Evolutionary conservation across 148 eudicot species (phyloP).

Genomic region (Polygonum aviculare): DNA sequence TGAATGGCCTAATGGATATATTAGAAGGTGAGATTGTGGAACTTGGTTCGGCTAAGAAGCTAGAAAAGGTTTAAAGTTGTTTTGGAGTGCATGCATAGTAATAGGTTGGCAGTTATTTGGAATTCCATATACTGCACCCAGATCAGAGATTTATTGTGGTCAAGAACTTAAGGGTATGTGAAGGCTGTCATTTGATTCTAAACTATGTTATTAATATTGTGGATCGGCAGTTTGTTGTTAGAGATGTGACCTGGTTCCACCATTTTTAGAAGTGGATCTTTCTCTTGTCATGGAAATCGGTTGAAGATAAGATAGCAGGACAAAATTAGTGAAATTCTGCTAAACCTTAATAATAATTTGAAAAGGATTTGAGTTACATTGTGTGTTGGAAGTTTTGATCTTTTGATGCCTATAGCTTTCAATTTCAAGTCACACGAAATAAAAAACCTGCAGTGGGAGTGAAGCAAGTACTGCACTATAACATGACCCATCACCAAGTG

Average conservation of each 20-base stretch:
- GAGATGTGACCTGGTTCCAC: conserved; percentile 81
- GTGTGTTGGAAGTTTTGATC: no score
- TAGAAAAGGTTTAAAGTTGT: conserved; percentile 14
- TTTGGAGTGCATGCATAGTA: conserved; percentile 60
- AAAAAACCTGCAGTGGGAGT: no score
- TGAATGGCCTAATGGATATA: conserved; percentile 14
- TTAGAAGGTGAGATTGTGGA: conserved; percentile 35
- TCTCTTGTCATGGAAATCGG: conserved; percentile 78
- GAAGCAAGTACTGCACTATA: no score
- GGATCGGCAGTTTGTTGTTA: conserved; percentile 44
- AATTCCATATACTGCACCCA: conserved; percentile 29
- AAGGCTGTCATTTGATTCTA: conserved; percentile 58
- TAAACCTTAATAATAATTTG: background rate
- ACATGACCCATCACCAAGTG: no score
- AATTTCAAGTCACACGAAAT: no score
- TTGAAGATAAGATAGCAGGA: conserved; percentile 19
- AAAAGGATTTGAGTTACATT: background rate
- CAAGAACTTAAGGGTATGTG: conserved; percentile 74
- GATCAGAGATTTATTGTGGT: conserved; percentile 55
- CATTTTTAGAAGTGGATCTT: conserved; percentile 54
- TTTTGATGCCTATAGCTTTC: no score
- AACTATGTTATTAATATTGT: conserved; percentile 53
- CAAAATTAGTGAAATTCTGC: background rate
- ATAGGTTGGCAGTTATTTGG: conserved; percentile 64
- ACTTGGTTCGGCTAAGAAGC: conserved; percentile 12